Evolutionary conservation across 2,329 filamentous ascomycete genomes (phyloP).

Genomic region (Macrophomina tecta): DNA sequence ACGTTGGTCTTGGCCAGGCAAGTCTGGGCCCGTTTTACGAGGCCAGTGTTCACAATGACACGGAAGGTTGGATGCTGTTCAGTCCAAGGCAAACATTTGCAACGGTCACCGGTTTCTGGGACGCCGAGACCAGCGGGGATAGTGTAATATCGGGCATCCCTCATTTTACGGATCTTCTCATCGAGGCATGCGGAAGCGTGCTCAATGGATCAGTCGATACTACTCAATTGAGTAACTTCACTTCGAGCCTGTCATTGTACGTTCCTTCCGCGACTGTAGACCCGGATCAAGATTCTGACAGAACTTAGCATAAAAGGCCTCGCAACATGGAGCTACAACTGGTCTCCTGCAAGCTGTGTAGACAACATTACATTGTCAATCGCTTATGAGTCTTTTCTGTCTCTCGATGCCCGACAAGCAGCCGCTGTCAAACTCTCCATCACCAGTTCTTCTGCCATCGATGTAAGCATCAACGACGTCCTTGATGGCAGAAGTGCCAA

Average conservation of each 20-base stretch:
- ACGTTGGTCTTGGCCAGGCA: conserved; percentile 68
- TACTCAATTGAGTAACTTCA: conserved; percentile 65
- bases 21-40: conserved; percentile 69
- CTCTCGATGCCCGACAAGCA: conserved; percentile 58
- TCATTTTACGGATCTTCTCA: conserved; percentile 62
- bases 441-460: conserved; percentile 58
- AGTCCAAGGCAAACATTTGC: conserved; percentile 68
- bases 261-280: not conserved
- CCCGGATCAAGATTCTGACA: not conserved
- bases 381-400: conserved; percentile 70
- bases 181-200: conserved; percentile 60
- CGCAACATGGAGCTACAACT: conserved; percentile 69
- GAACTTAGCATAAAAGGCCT: conserved; percentile 67
- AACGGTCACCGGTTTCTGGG: conserved; percentile 71
- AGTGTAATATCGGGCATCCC: conserved; percentile 74
- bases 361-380: conserved; percentile 65
- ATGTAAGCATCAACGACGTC: conserved; percentile 68
- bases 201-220: conserved; percentile 67
- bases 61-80: conserved; percentile 70
- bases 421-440: conserved; percentile 67
- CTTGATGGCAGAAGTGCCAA: conserved; percentile 73
- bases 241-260: conserved; percentile 55
- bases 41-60: conserved; percentile 57
- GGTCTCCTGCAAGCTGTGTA: conserved; percentile 60
- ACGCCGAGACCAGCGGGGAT: conserved; percentile 69